These are phyloP conservation scores for Ceratobasidium sp. DNA, from an alignment of 1,284 basidiomycete species.

Conservation along the genomic window DNA sequence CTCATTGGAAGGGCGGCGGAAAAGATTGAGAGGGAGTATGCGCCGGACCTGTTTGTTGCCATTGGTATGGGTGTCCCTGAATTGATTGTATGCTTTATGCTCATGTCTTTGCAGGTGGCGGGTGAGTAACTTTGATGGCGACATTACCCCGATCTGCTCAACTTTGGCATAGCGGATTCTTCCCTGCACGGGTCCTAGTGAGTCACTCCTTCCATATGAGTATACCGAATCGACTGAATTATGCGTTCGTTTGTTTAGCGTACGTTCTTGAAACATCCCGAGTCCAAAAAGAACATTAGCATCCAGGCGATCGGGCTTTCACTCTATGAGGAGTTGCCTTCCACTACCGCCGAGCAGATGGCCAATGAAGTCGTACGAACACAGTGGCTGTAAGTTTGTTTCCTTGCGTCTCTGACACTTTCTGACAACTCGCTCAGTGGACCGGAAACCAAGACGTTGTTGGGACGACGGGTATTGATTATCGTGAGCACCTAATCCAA, in stretches of 20 bases:
- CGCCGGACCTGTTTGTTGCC: conserved; percentile 81
- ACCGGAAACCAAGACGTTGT: conserved; percentile 72
- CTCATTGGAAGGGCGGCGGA: conserved; percentile 71
- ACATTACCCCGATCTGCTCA: conserved; percentile 15
- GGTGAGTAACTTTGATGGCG: conserved; percentile 62
- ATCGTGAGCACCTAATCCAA: conserved; percentile 62
- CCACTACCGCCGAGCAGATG: conserved; percentile 77
- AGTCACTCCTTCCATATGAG: conserved; percentile 2
- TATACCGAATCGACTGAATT: neutral
- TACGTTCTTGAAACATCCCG: conserved; percentile 83
- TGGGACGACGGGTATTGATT: conserved; percentile 84
- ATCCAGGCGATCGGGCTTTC: conserved; percentile 93
- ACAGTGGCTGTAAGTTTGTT: conserved; percentile 83
- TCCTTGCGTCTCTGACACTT: neutral
- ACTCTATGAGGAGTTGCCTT: conserved; percentile 87
- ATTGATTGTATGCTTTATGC: conserved; percentile 10
- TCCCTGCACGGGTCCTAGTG: conserved; percentile 91
- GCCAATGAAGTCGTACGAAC: conserved; percentile 88
- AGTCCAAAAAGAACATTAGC: conserved; percentile 81
- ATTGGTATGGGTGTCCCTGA: conserved; percentile 65
- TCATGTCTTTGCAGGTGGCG: conserved; percentile 67
- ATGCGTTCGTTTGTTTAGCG: conserved; percentile 60
- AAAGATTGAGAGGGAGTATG: conserved; percentile 72
- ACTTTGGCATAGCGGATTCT: conserved; percentile 75
- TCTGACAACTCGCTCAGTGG: conserved; percentile 57